Evolutionary conservation across 345 rosid genomes (phyloP), one percentile per base, ranked within the genome.

Genomic region (Kandelia obovata): DNA sequence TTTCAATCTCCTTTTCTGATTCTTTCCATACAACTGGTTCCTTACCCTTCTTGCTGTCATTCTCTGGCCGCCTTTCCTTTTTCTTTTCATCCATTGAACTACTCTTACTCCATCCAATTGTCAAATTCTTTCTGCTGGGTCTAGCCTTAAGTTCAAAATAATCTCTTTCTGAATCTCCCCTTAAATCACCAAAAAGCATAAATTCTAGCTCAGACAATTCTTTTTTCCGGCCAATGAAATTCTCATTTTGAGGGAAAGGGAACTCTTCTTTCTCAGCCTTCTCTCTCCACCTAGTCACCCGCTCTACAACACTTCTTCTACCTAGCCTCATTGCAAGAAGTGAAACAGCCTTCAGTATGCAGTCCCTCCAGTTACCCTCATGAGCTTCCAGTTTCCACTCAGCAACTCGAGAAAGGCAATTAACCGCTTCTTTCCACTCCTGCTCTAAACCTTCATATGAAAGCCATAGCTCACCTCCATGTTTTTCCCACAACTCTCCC

Each of bases 361-460:
- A 90, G 25, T 90, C 96, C 82, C 98, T 89, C 98, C 96, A 92
- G 61, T 85, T 84, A 58, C 98, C 98, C 21, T 89, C 91, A 59
- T 78, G 91, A 78, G 98, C 96, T 78, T 92, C 96, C 39, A 92
- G 87, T 77, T 92, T 92, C 94, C 96, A 88, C 25, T 95, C 98
- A 79, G 87, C 92, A 67, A 82, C 88, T 3, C 90, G 82, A 7
- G 86, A 80, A 27, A 95, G 79, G 69, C 92, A 83, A 32, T 80
- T 81, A 39, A 95, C 84, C 0, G 98, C 97, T 71, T 90, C 99
- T 76, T 73, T 95, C 98, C 99, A 95, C 62, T 95, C 99, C 75
- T 83, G 86, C 83, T 95, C 99, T 65, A 89, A 65, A 23, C 98
- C 97, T 30, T 96, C 96, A 32, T 92, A 95, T 31, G 82, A 71